Percentiles rank a stretch among this genome's conserved stretches.
phyloP scores from a whole-genome alignment of 2,329 filamentous ascomycete genomes.

The Phyllosticta citribraziliensis region DNA sequence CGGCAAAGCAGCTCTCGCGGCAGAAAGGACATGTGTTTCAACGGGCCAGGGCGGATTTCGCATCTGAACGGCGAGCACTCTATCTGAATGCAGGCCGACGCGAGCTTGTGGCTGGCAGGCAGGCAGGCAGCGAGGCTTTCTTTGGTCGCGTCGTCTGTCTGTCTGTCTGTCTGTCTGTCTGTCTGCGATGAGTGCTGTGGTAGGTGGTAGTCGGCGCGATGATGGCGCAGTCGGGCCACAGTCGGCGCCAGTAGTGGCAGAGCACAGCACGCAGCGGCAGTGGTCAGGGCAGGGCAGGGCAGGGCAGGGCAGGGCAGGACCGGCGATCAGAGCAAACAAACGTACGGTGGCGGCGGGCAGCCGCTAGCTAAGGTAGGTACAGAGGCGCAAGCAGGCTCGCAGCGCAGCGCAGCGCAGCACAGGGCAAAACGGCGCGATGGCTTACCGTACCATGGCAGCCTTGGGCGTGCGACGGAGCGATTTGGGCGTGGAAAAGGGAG shows the following conservation, averaged over 20 bases:
- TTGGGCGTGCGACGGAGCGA: not conserved
- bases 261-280: too few relatives aligned
- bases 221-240: not conserved
- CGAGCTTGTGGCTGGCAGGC: too few relatives aligned
- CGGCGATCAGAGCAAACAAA: not conserved
- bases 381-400: not conserved
- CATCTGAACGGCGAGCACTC: not conserved
- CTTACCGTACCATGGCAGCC: not conserved
- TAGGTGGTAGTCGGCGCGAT: not conserved
- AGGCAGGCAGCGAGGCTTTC: not conserved
- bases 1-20: not conserved
- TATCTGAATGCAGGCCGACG: not conserved
- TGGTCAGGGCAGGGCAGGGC: too few relatives aligned
- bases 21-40: not conserved
- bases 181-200: not conserved
- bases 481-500: not conserved
- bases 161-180: not conserved
- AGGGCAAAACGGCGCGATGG: not conserved
- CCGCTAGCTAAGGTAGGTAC: too few relatives aligned
- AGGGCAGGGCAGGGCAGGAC: too few relatives aligned
- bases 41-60: not conserved
- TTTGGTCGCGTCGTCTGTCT: not conserved
- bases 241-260: not conserved
- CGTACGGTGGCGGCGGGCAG: not conserved
- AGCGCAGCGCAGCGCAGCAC: not conserved